Base-by-base conservation (phyloP, 352 stramenopile genomes). In the Phytophthora crassamura region DNA sequence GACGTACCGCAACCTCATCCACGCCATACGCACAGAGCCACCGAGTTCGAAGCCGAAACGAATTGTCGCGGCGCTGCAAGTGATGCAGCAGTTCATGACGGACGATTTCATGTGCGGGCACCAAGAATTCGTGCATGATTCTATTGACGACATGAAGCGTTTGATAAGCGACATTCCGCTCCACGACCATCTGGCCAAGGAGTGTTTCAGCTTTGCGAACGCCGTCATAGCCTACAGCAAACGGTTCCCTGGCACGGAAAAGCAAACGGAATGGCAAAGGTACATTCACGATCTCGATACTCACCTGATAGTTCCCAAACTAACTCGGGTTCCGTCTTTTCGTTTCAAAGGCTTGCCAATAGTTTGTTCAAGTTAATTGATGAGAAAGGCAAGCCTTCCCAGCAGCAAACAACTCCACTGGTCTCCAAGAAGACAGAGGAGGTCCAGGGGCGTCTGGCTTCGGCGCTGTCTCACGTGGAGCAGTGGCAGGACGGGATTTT, bases 401-500 rank as follows among this genome's bases (percentile, higher is more conserved):
- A 30, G 25, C 25, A 50, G 11, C 4, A 22, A 59, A 16, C 35
- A 16, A 6, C n/a, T 7, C 25, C 20, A n/a, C 16, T 16, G 39
- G n/a, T 16, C 25, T 66, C 46, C 5, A 53, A 54, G 32, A 55
- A 22, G 30, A 49, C 45, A 16, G 40, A 36, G 36, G 34, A 55
- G 10, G 48, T 55, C 10, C 10, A 60, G 9, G 28, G 16, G 0
- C 33, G 20, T 8, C 20, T 75, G 3, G 20, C 30, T 7, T 36
- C 11, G n/a, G 18, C 57, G 30, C 45, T 66, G 33, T 15, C 34
- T 33, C 51, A 69, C 51, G 38, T 65, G 36, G 39, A 67, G 18
- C 30, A 61, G 33, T 76, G 57, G 67, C 61, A 71, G 30, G 59
- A 69, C 35, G 71, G 71, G 0, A 66, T 69, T 58, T 79, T 79